These are phyloP conservation scores for Pythium myriotylum DNA, from an alignment of 352 stramenopile genomes.

Conservation along the genomic window DNA sequence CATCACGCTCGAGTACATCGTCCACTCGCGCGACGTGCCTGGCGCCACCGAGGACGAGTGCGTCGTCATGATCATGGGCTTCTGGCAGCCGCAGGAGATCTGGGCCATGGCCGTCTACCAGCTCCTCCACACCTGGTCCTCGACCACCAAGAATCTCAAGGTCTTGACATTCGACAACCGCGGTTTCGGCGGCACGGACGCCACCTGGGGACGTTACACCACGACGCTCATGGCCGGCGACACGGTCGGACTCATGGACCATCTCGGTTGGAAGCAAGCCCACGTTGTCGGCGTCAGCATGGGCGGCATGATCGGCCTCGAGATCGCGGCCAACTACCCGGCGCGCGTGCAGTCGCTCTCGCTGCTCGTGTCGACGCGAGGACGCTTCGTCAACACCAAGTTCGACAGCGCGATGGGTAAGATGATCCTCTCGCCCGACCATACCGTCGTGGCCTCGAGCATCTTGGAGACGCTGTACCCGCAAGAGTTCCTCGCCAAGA, in stretches of 20 bases:
- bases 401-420: conserved; percentile 21
- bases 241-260: conserved; percentile 53
- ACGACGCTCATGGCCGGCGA: conserved; percentile 68
- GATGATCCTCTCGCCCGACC: conserved; percentile 38
- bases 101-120: conserved; percentile 23
- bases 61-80: conserved; percentile 36
- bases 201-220: conserved; percentile 52
- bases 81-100: conserved; percentile 24
- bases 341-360: conserved; percentile 50
- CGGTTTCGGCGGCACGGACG: conserved; percentile 46
- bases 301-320: conserved; percentile 54
- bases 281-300: conserved; percentile 46
- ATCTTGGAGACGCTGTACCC: conserved; percentile 41
- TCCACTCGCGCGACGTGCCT: conserved; percentile 3
- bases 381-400: conserved; percentile 39
- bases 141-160: conserved; percentile 30
- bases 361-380: conserved; percentile 53
- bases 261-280: conserved; percentile 45
- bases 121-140: conserved; percentile 18
- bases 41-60: conserved; percentile 16
- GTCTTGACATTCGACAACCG: conserved; percentile 68
- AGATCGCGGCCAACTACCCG: conserved; percentile 46
- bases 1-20: conserved; percentile 48
- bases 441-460: conserved; percentile 29
- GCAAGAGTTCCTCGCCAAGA: conserved; percentile 31